A percentile compares a stretch with the other conserved stretches of the same genome.
These are phyloP conservation scores for Yamadazyma trypodendri DNA, from an alignment of 1,139 yeast species.

Conservation along the genomic window DNA sequence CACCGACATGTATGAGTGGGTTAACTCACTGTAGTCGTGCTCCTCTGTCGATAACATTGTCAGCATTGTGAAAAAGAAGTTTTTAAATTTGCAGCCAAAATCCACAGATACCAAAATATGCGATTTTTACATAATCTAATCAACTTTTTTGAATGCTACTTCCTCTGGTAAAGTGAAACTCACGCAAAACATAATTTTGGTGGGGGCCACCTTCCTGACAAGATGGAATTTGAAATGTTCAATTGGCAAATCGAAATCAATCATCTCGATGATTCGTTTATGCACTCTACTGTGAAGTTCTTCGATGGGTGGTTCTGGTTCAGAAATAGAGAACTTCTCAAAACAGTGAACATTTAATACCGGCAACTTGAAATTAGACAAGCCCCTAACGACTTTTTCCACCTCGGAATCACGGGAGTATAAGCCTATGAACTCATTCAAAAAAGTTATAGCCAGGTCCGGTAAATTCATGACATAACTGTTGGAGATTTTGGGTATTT, in stretches of 20 bases:
- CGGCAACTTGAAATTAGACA: constrained; percentile 63
- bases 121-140: neutral
- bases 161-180: constrained; percentile 73
- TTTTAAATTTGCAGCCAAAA: constrained; percentile 3
- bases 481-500: constrained; percentile 59
- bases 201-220: constrained; percentile 93
- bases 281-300: constrained; percentile 66
- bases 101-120: neutral
- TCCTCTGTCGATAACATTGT: constrained; percentile 18
- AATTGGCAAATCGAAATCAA: constrained; percentile 50
- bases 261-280: constrained; percentile 50
- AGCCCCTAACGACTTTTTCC: constrained; percentile 27
- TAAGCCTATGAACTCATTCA: constrained; percentile 73
- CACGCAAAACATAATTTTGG: constrained; percentile 94
- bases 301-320: constrained; percentile 63
- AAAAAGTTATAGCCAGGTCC: constrained; percentile 84
- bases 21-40: constrained; percentile 25
- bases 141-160: constrained; percentile 56
- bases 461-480: constrained; percentile 97
- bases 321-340: constrained; percentile 75
- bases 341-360: constrained; percentile 87
- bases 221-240: constrained; percentile 62
- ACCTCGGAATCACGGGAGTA: constrained; percentile 44
- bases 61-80: constrained; percentile 17
- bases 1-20: constrained; percentile 27